A percentile compares a stretch with the other conserved stretches of the same genome.
Conservation (phyloP, 148 eudicot genomes). For the Persicaria tinctoria region DNA sequence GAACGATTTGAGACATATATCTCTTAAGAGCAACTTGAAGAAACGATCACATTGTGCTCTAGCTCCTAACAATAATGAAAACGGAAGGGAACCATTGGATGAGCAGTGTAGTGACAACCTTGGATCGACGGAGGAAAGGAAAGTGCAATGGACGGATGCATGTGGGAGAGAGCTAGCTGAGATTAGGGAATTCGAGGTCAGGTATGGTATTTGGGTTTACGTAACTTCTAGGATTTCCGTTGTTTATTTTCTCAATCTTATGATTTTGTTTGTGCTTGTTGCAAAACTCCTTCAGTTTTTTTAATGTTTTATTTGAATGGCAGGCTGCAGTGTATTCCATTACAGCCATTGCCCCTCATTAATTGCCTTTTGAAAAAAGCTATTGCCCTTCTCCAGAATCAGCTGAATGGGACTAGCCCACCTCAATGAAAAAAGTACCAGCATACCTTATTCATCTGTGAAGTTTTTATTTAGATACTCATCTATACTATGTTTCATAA, state of each 20-base stretch:
- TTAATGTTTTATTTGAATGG: no score
- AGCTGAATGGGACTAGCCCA: no score
- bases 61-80: slow-evolving; percentile 21
- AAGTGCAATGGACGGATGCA: slow-evolving; percentile 92
- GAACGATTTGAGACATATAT: slow-evolving; percentile 20
- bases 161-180: slow-evolving; percentile 89
- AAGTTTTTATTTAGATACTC: no score
- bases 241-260: background rate
- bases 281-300: background rate
- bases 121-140: slow-evolving; percentile 41
- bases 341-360: no score
- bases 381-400: no score
- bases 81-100: slow-evolving; percentile 25
- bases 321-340: no score
- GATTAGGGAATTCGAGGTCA: slow-evolving; percentile 85
- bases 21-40: slow-evolving; percentile 76
- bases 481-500: no score
- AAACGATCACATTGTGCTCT: slow-evolving; percentile 28
- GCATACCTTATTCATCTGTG: no score
- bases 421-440: no score
- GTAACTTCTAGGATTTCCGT: background rate
- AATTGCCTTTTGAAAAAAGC: no score
- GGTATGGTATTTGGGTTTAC: slow-evolving; percentile 32
- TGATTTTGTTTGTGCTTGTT: background rate
- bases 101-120: slow-evolving; percentile 25